Conservation (phyloP, 2,329 filamentous ascomycete species). For the Trichoderma koningiopsis region DNA sequence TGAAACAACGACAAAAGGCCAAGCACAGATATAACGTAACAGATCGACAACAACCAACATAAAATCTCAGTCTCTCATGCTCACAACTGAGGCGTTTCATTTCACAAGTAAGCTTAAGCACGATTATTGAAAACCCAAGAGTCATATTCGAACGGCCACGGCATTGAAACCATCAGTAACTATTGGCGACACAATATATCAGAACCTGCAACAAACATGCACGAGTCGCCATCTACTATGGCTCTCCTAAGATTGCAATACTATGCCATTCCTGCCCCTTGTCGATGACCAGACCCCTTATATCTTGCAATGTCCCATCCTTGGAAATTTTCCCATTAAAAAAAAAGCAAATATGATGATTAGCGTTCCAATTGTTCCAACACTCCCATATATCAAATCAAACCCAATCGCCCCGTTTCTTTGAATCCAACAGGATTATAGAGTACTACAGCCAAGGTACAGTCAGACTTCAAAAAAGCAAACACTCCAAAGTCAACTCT, state of each 20-base stretch:
- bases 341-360: slow-evolving; percentile 5
- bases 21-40: not conserved
- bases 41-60: not conserved
- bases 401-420: not conserved
- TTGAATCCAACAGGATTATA: slow-evolving; percentile 19
- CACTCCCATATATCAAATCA: slow-evolving; percentile 10
- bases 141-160: not conserved
- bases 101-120: not conserved
- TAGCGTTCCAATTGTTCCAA: not conserved
- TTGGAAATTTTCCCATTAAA: slow-evolving; percentile 13
- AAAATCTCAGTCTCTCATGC: not conserved
- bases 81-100: not conserved
- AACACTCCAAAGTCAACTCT: not conserved
- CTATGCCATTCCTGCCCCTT: not conserved
- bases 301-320: not conserved
- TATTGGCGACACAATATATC: not conserved
- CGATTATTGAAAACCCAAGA: not conserved
- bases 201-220: not conserved
- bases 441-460: not conserved
- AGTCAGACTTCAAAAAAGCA: not conserved
- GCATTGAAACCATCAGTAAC: not conserved
- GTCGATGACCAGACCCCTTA: not conserved
- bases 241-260: slow-evolving; percentile 11
- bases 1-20: not conserved
- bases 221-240: not conserved